Percentiles rank a stretch among this genome's conserved stretches.
These are phyloP conservation scores for Botrytis galanthina DNA, from an alignment of 2,329 filamentous ascomycete genomes.

Conservation along the genomic window DNA sequence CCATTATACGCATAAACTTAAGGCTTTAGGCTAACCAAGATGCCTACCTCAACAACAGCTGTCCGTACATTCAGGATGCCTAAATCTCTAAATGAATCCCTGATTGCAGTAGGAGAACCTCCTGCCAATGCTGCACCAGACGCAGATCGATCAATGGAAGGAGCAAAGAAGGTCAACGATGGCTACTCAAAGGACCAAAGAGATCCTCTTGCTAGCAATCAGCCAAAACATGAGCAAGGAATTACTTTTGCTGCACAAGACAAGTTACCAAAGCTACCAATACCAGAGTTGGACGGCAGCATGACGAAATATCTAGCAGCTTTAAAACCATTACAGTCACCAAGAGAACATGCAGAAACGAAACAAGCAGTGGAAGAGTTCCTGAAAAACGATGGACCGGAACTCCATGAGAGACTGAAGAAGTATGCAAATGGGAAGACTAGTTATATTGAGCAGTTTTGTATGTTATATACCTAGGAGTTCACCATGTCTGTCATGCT, in stretches of 20 bases:
- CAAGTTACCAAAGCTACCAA: slow-evolving; percentile 84
- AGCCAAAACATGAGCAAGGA: slow-evolving; percentile 54
- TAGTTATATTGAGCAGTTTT: slow-evolving; percentile 98
- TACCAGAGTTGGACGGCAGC: slow-evolving; percentile 79
- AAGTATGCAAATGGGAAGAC: slow-evolving; percentile 86
- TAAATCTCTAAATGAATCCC: slow-evolving; percentile 68
- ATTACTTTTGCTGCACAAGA: slow-evolving; percentile 91
- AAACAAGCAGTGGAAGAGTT: slow-evolving; percentile 80
- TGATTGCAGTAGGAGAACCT: slow-evolving; percentile 46
- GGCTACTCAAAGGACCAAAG: slow-evolving; percentile 47
- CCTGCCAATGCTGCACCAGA: slow-evolving; percentile 26
- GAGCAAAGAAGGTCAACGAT: slow-evolving; percentile 53
- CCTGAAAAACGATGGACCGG: slow-evolving; percentile 73
- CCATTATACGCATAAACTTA: slow-evolving; percentile 63
- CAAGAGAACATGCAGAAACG: slow-evolving; percentile 80
- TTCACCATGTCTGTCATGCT: slow-evolving; percentile 12
- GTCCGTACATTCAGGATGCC: slow-evolving; percentile 70
- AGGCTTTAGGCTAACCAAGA: slow-evolving; percentile 48
- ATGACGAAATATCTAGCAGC: slow-evolving; percentile 77
- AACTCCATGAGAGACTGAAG: slow-evolving; percentile 84
- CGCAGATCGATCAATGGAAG: slow-evolving; percentile 45
- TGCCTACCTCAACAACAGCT: slow-evolving; percentile 61
- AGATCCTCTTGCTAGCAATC: slow-evolving; percentile 47
- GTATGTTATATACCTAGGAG: slow-evolving; percentile 53
- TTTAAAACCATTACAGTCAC: slow-evolving; percentile 75